These are phyloP conservation scores for Phaeolepiota aurea DNA, from an alignment of 768 basidiomycete species.

Conservation along the genomic window DNA sequence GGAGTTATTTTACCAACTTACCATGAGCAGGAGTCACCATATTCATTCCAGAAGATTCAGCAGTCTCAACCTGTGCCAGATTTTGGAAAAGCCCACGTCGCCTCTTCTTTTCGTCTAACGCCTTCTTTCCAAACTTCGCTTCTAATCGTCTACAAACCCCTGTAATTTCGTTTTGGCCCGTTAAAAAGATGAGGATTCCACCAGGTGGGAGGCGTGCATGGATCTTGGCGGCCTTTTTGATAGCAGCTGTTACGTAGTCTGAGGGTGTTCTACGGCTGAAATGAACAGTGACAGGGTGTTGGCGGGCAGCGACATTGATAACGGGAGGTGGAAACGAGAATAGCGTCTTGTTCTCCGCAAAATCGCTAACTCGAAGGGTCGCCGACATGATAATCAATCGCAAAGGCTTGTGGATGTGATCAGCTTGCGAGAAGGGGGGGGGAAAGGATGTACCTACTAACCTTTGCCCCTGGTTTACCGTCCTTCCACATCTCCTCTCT, in stretches of 20 bases:
- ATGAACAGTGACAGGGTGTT: slow-evolving; percentile 92
- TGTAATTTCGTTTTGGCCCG: slow-evolving; percentile 92
- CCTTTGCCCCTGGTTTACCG: slow-evolving; percentile 64
- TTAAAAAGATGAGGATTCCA: slow-evolving; percentile 89
- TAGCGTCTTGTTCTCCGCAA: slow-evolving; percentile 75
- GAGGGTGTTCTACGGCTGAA: slow-evolving; percentile 81
- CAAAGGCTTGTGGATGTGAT: slow-evolving; percentile 48
- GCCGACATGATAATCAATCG: slow-evolving; percentile 98
- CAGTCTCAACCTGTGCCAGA: slow-evolving; percentile 17
- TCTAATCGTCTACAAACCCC: slow-evolving; percentile 80
- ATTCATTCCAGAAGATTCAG: slow-evolving; percentile 10
- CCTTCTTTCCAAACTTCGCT: slow-evolving; percentile 62
- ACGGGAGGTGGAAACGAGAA: slow-evolving; percentile 86
- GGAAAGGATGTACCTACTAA: slow-evolving; percentile 25
- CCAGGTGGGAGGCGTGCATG: slow-evolving; percentile 89
- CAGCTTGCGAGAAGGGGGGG: slow-evolving; percentile 3
- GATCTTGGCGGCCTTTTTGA: slow-evolving; percentile 87
- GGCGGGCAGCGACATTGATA: slow-evolving; percentile 82
- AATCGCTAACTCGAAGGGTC: slow-evolving; percentile 89
- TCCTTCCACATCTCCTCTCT: slow-evolving; percentile 87
- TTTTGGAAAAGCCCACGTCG: slow-evolving; percentile 17
- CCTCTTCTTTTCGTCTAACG: slow-evolving; percentile 44
- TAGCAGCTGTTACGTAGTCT: slow-evolving; percentile 86
- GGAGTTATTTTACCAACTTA: slow-evolving; percentile 16
- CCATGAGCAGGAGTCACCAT: slow-evolving; percentile 41